Percentiles rank a stretch among this genome's conserved stretches.
Evolutionary conservation across 805 yeast species (phyloP).

Genomic region (Pichia cabralensis): DNA sequence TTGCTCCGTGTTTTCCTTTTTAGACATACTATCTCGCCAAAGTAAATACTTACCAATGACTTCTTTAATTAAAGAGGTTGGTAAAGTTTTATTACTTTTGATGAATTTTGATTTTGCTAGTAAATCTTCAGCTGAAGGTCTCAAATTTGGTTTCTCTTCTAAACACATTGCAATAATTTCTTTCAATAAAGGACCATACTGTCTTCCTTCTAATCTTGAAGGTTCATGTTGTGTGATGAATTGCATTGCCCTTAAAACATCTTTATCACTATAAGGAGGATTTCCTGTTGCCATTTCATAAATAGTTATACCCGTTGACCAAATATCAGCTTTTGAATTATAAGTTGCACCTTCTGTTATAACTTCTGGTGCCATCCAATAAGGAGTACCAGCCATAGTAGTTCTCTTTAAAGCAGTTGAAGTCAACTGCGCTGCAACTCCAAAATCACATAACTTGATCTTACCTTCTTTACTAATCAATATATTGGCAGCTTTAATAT

Average conservation of each 20-base stretch:
- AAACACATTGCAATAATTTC: constrained; percentile 86
- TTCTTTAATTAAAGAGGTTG: constrained; percentile 59
- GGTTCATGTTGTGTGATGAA: constrained; percentile 89
- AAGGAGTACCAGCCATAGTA: constrained; percentile 93
- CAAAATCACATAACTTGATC: constrained; percentile 92
- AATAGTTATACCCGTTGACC: constrained; percentile 94
- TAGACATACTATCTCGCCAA: constrained; percentile 61
- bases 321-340: constrained; percentile 88
- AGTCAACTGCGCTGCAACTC: constrained; percentile 91
- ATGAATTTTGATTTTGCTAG: constrained; percentile 68
- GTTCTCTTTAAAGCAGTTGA: constrained; percentile 69
- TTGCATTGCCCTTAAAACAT: constrained; percentile 91
- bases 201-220: constrained; percentile 86
- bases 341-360: constrained; percentile 83
- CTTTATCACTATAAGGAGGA: constrained; percentile 95
- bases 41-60: constrained; percentile 61
- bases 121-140: constrained; percentile 82
- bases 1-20: constrained; percentile 41
- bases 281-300: constrained; percentile 94
- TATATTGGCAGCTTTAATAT: constrained; percentile 93
- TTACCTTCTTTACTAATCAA: constrained; percentile 74
- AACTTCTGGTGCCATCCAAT: constrained; percentile 99
- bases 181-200: constrained; percentile 63
- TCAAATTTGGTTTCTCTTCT: constrained; percentile 85
- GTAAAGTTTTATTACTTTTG: constrained; percentile 45